Evolutionary conservation across 2,329 filamentous ascomycete genomes (phyloP).

Genomic region (Epichloe sibirici): DNA sequence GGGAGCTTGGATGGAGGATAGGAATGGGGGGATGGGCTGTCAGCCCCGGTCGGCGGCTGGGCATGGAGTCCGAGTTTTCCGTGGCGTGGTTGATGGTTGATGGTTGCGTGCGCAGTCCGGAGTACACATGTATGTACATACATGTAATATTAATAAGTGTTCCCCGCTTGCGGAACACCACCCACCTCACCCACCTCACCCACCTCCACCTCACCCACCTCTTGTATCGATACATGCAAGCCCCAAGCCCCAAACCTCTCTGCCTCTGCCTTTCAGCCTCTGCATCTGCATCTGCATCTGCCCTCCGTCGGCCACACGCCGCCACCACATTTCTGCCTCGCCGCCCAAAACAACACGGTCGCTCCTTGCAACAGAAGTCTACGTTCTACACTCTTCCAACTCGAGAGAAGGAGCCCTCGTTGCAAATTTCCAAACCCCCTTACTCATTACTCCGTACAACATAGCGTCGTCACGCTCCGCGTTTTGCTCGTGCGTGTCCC

Average conservation of each 20-base stretch:
- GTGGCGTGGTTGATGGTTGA: too few species aligned
- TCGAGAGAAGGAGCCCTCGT: not conserved
- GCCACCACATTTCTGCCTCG: constrained; percentile 1
- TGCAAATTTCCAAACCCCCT: not conserved
- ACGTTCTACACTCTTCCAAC: not conserved
- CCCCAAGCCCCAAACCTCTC: not conserved
- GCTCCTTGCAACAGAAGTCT: constrained; percentile 1
- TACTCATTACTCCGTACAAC: not conserved
- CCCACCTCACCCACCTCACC: too few species aligned
- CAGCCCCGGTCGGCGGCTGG: too few species aligned
- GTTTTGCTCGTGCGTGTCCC: not conserved
- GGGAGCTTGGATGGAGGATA: too few species aligned
- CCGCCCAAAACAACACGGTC: not conserved
- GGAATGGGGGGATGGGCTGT: too few species aligned
- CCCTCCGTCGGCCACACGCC: not conserved
- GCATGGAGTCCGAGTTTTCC: too few species aligned
- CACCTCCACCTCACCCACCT: too few species aligned
- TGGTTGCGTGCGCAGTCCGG: too few species aligned
- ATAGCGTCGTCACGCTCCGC: not conserved
- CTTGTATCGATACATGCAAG: not conserved
- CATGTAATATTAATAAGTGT: too few species aligned
- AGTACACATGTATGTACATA: too few species aligned
- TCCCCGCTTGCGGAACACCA: too few species aligned
- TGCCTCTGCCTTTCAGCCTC: not conserved
- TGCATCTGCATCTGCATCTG: not conserved